Evolutionary conservation across 73 alveolate species (phyloP).

Genomic region (Symbiodinium pilosum): DNA sequence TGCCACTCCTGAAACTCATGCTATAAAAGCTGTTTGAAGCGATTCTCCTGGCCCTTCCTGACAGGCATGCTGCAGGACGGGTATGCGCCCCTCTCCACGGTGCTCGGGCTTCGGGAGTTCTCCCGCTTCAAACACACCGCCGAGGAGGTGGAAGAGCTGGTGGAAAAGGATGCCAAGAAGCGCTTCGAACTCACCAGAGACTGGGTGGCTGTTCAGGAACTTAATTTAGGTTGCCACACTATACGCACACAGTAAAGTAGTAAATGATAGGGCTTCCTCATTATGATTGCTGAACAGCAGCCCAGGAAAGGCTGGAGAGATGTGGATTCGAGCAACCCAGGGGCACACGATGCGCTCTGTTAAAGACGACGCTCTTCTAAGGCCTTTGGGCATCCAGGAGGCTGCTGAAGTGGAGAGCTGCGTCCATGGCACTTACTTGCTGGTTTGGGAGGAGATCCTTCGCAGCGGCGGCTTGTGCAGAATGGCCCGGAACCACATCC

Average conservation of each 20-base stretch:
- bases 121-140: not conserved
- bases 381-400: not conserved
- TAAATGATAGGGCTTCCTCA: too few relatives aligned
- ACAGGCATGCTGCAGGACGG: conserved; percentile 22
- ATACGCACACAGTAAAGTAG: too few relatives aligned
- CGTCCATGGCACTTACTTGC: not conserved
- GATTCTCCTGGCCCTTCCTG: too few relatives aligned
- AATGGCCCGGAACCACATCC: conserved; percentile 25
- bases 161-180: not conserved
- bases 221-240: too few relatives aligned
- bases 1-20: not conserved
- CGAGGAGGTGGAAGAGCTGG: conserved; percentile 10
- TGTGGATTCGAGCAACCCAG: conserved; percentile 21
- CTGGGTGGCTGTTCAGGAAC: too few relatives aligned
- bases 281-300: too few relatives aligned
- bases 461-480: conserved; percentile 4
- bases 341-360: conserved; percentile 25
- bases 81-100: not conserved
- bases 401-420: not conserved
- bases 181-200: conserved; percentile 10
- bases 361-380: not conserved
- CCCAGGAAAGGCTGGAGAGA: not conserved
- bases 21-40: not conserved
- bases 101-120: not conserved
- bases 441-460: not conserved